phyloP scores from a whole-genome alignment of 371 early-diverging fungal genomes.

The Saksenaea oblongispora region DNA sequence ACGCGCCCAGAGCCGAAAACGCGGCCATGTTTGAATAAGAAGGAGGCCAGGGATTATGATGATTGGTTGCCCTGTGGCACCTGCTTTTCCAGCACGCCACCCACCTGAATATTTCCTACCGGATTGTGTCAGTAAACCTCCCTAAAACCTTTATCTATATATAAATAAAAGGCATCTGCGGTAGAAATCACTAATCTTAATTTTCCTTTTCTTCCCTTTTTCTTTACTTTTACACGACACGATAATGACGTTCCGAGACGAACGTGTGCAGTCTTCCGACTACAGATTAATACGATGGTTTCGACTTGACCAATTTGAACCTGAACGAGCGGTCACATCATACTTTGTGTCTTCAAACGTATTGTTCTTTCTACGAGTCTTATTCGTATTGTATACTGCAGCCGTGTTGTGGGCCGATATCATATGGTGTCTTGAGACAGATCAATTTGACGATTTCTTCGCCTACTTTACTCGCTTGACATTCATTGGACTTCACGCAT shows the following conservation, averaged over 20 bases:
- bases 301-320: constrained; percentile 50
- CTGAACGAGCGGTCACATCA: constrained; percentile 58
- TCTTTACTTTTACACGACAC: constrained; percentile 1
- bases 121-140: not conserved
- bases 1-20: no score
- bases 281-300: constrained; percentile 43
- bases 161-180: not conserved
- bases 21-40: no score
- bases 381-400: constrained; percentile 35
- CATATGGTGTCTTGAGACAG: constrained; percentile 27
- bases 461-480: constrained; percentile 54
- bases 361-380: constrained; percentile 43
- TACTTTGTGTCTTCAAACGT: constrained; percentile 46
- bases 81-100: no score
- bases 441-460: constrained; percentile 26
- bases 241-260: constrained; percentile 16
- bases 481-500: constrained; percentile 52
- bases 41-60: no score
- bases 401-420: constrained; percentile 44
- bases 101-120: not conserved
- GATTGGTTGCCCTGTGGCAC: no score
- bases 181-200: not conserved
- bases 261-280: constrained; percentile 20
- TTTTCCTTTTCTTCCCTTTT: constrained; percentile 2
- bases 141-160: constrained; percentile 1